phyloP scores from a whole-genome alignment of 2,329 filamentous ascomycete species.

The Beauveria australis region DNA sequence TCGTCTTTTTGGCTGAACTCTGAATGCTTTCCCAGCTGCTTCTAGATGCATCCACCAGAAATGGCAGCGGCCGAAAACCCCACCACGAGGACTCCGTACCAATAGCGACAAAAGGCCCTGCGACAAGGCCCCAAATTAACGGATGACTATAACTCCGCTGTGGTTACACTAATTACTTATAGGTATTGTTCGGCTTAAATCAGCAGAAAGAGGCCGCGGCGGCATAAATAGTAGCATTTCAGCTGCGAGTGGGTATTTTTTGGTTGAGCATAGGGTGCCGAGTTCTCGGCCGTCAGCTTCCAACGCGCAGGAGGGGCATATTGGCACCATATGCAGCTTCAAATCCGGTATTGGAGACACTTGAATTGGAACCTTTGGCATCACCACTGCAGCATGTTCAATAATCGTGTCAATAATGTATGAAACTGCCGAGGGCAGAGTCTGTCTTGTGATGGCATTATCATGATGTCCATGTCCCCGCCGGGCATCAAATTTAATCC shows the following conservation, averaged over 20 bases:
- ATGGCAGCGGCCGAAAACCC: neutral
- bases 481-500: conserved; percentile 1
- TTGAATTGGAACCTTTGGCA: neutral
- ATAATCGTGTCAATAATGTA: too few species aligned
- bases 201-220: neutral
- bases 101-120: conserved; percentile 1
- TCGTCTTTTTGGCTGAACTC: neutral
- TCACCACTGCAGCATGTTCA: neutral
- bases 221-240: neutral
- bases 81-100: neutral
- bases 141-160: neutral
- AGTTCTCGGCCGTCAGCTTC: neutral
- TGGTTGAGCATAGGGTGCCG: neutral
- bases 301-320: neutral
- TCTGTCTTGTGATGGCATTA: neutral
- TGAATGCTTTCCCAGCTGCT: neutral
- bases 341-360: neutral
- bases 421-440: neutral
- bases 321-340: neutral
- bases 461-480: neutral
- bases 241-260: neutral
- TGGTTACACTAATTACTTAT: too few species aligned
- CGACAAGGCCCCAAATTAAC: neutral
- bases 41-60: neutral
- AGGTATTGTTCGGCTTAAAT: neutral